Percentiles rank a stretch among this genome's conserved stretches.
Evolutionary conservation across 2,329 filamentous ascomycete genomes (phyloP).

Genomic region (Clonostachys byssicola): DNA sequence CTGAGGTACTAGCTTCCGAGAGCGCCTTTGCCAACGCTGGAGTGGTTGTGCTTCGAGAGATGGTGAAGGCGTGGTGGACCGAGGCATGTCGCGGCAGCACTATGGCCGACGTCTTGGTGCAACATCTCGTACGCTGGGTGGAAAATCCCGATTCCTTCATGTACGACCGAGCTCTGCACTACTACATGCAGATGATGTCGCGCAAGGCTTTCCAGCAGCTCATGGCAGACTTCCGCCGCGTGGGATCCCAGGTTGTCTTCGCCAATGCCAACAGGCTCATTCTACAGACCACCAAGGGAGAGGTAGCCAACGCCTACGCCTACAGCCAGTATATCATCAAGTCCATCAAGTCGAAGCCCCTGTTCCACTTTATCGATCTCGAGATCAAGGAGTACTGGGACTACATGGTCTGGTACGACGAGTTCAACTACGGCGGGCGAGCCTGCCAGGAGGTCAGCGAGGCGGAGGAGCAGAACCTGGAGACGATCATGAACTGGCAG

Average conservation of each 20-base stretch:
- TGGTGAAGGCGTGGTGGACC: constrained; percentile 98
- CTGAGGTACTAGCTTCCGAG: constrained; percentile 67
- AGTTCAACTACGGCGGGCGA: constrained; percentile 97
- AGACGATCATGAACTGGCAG: constrained; percentile 98
- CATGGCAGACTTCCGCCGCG: constrained; percentile 92
- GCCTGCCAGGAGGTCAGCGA: constrained; percentile 81
- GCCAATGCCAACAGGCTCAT: constrained; percentile 85
- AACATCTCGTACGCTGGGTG: constrained; percentile 96
- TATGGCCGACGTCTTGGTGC: constrained; percentile 97
- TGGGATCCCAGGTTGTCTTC: constrained; percentile 94
- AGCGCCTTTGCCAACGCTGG: constrained; percentile 91
- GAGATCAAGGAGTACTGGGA: constrained; percentile 99
- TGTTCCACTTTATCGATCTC: constrained; percentile 96
- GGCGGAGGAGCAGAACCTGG: constrained; percentile 66
- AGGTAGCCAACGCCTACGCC: constrained; percentile 93
- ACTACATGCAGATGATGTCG: constrained; percentile 98
- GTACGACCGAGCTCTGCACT: constrained; percentile 89
- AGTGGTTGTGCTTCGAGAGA: constrained; percentile 86
- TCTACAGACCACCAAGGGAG: constrained; percentile 91
- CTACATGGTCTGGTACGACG: constrained; percentile 97
- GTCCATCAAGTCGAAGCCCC: constrained; percentile 89
- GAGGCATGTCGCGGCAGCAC: constrained; percentile 86
- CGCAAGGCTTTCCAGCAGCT: constrained; percentile 95
- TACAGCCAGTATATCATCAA: constrained; percentile 98
- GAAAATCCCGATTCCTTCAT: constrained; percentile 90